Base-by-base conservation (phyloP, 1,139 yeast species). In the Lodderomyces jiufengensis region DNA sequence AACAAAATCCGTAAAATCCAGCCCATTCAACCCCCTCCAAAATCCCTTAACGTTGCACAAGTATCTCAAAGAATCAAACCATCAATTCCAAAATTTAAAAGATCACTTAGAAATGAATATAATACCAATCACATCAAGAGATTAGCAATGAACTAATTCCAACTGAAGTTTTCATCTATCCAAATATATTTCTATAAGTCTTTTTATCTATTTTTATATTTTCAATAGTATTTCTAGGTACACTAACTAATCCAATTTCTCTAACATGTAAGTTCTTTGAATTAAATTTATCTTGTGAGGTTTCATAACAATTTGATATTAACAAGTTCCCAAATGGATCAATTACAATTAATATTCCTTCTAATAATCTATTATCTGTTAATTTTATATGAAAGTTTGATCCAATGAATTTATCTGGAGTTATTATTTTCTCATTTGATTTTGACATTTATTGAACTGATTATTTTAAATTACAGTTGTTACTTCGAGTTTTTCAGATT, bases 261-360 rank as follows among this genome's bases (percentile, higher is more conserved):
- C 76, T 52, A 23, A 45, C 48, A 39, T 63, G 70, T 13, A 45
- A 26, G 3, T 46, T 45, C 4, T 44, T 38, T 2, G 44, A 37
- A 37, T 58, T 47, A 16, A 66, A 41, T 30, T 49, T 51, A 39
- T 62, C 70, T 2, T 38, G 39, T 0, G 69, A 55, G 16, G 57
- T 56, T 42, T 70, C 75, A 38, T 45, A 54, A 3, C 59, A 64
- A 40, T 66, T 57, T 10, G 67, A 56, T 35, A 70, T 40, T 12
- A 70, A 52, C 32, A 70, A 44, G 43, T 70, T 69, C 2, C 76
- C 76, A 51, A 67, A 70, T 1, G 74, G 73, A 43, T 70, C 76
- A 13, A 69, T 58, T 4, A 61, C 74, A 1, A 73, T 63, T 29
- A 70, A 51, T 3, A 63, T 50, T 2, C 76, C 76, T 26, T 63